Conservation (phyloP, 176 grass and related monocot genomes). For the Pontederia paniculata region DNA sequence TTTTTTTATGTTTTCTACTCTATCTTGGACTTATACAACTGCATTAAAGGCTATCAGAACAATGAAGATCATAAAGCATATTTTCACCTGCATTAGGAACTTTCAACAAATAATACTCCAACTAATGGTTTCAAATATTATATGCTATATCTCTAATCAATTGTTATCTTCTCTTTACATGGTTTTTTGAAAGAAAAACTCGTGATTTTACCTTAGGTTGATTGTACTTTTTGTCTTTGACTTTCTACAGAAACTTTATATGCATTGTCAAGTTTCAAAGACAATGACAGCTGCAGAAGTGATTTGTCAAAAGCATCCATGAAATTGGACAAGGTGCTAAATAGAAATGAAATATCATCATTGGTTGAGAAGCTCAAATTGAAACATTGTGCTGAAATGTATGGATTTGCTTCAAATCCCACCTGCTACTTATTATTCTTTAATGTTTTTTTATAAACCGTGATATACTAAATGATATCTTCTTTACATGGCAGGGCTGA, state of each 20-base stretch:
- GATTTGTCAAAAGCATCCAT: conserved; percentile 7
- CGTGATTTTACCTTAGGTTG: neutral
- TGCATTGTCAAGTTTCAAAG: conserved; percentile 34
- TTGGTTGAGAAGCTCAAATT: no score
- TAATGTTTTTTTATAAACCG: neutral
- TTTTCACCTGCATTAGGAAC: no score
- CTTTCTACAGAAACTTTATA: conserved; percentile 37
- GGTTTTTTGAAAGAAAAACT: neutral
- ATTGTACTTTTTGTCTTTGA: neutral
- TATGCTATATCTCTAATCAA: neutral
- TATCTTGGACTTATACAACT: no score
- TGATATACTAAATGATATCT: neutral
- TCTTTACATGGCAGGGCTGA: conserved; percentile 30
- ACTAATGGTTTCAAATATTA: neutral
- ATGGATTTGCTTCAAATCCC: no score
- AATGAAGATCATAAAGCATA: no score
- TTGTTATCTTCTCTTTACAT: neutral
- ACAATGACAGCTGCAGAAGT: conserved; percentile 32
- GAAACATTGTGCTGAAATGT: no score
- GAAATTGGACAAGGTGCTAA: no score
- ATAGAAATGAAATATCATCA: no score
- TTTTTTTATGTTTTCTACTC: no score
- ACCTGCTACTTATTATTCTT: neutral
- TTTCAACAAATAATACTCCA: no score
- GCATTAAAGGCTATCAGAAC: no score